Evolutionary conservation across 2,329 filamentous ascomycete genomes (phyloP).

Genomic region (Chaetoscypha palmicola): DNA sequence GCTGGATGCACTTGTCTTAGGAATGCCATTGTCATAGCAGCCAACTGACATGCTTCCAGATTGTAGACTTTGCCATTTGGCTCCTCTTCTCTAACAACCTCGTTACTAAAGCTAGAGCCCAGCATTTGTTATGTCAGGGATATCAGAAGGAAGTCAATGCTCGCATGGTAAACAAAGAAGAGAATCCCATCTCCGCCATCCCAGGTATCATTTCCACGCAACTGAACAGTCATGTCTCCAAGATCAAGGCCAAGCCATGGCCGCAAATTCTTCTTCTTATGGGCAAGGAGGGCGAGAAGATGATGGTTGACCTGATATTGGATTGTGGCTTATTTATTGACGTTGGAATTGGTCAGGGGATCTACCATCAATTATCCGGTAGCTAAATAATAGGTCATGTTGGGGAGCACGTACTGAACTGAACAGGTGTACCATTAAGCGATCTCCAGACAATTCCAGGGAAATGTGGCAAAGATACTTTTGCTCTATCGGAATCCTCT

Average conservation of each 20-base stretch:
- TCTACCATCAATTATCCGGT: constrained; percentile 77
- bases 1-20: neutral
- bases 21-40: constrained; percentile 7
- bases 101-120: constrained; percentile 44
- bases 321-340: constrained; percentile 70
- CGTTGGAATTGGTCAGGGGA: constrained; percentile 52
- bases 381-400: constrained; percentile 22
- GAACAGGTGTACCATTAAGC: constrained; percentile 25
- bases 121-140: constrained; percentile 78
- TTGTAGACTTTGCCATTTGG: constrained; percentile 73
- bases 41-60: constrained; percentile 38
- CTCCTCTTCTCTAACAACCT: constrained; percentile 59
- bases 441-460: constrained; percentile 23
- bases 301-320: constrained; percentile 71
- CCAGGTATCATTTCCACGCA: constrained; percentile 58
- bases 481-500: neutral
- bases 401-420: neutral
- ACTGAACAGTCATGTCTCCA: constrained; percentile 62
- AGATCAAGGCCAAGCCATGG: constrained; percentile 68
- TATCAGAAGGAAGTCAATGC: constrained; percentile 47
- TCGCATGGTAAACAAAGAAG: constrained; percentile 16
- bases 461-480: neutral
- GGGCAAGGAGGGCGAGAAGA: constrained; percentile 65
- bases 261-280: constrained; percentile 65
- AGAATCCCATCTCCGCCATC: constrained; percentile 40